Evolutionary conservation across 805 yeast species (phyloP).

Genomic region (Priceomyces fermenticarens): DNA sequence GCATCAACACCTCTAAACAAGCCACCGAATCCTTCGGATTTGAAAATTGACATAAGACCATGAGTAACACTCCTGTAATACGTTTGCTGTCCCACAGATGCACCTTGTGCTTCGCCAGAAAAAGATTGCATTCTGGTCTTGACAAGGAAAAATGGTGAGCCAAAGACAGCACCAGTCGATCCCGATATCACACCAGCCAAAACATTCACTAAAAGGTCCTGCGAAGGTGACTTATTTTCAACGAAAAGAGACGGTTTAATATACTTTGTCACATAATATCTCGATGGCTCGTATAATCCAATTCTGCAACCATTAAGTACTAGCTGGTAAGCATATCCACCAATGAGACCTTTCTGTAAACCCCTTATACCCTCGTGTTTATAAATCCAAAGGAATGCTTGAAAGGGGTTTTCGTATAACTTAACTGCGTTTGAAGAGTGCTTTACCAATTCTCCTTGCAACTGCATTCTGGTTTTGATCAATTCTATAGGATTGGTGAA

Average conservation of each 20-base stretch:
- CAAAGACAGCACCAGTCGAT: constrained; percentile 80
- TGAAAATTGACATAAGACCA: constrained; percentile 63
- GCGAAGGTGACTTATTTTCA: constrained; percentile 34
- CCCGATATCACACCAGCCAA: constrained; percentile 82
- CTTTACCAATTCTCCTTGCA: constrained; percentile 85
- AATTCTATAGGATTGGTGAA: constrained; percentile 94
- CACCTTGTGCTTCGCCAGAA: constrained; percentile 44
- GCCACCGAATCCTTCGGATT: constrained; percentile 72
- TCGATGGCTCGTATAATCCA: constrained; percentile 89
- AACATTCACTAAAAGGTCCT: constrained; percentile 57
- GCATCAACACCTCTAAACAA: constrained; percentile 91
- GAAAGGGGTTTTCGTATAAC: constrained; percentile 77
- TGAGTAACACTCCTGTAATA: constrained; percentile 68
- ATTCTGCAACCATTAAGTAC: constrained; percentile 92
- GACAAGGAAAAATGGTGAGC: constrained; percentile 88
- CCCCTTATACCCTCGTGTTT: constrained; percentile 85
- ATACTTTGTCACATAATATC: constrained; percentile 54
- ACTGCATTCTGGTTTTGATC: constrained; percentile 93
- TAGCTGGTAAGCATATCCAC: constrained; percentile 88
- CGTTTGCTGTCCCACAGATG: constrained; percentile 82
- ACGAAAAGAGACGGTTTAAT: constrained; percentile 51
- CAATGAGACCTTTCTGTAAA: constrained; percentile 80
- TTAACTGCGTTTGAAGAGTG: constrained; percentile 46
- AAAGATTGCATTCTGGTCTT: constrained; percentile 97
- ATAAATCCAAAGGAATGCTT: constrained; percentile 71